A percentile compares a stretch with the other conserved stretches of the same genome.
Conservation (phyloP, 352 stramenopile genomes). For the Pseudoperonospora humuli region DNA sequence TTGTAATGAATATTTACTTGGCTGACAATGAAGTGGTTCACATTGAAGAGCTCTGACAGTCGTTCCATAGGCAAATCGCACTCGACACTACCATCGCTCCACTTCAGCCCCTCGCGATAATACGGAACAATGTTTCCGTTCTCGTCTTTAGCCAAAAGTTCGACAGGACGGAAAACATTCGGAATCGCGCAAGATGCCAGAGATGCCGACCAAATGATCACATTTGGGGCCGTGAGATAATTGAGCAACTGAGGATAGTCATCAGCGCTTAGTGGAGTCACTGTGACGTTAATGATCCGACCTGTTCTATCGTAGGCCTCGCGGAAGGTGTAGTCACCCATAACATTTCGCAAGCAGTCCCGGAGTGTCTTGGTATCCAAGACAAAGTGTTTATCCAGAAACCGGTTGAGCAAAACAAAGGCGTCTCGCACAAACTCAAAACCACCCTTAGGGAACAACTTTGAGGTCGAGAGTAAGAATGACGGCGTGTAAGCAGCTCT, state of each 20-base stretch:
- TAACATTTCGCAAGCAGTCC: slow-evolving; percentile 75
- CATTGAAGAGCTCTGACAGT: slow-evolving; percentile 96
- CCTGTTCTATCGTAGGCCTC: slow-evolving; percentile 97
- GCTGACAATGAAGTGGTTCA: slow-evolving; percentile 98
- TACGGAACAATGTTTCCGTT: slow-evolving; percentile 77
- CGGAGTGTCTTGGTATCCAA: slow-evolving; percentile 62
- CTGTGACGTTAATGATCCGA: slow-evolving; percentile 98
- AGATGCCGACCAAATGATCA: slow-evolving; percentile 96
- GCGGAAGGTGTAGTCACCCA: slow-evolving; percentile 97
- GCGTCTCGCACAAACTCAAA: slow-evolving; percentile 43
- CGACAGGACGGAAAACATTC: slow-evolving; percentile 90
- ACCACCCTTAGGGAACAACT: slow-evolving; percentile 34
- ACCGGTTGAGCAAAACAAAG: slow-evolving; percentile 52
- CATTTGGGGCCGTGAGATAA: slow-evolving; percentile 97
- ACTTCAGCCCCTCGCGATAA: slow-evolving; percentile 81
- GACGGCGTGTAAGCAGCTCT: slow-evolving; percentile 45
- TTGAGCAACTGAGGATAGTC: slow-evolving; percentile 97
- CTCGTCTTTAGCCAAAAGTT: slow-evolving; percentile 93
- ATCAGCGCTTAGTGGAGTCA: slow-evolving; percentile 85
- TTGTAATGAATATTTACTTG: slow-evolving; percentile 91
- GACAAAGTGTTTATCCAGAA: slow-evolving; percentile 62
- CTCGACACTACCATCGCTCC: slow-evolving; percentile 92
- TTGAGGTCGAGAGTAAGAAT: slow-evolving; percentile 35
- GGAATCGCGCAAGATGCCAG: slow-evolving; percentile 94
- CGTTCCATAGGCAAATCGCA: slow-evolving; percentile 95